Evolutionary conservation across 768 basidiomycete species (phyloP), one percentile per base, ranked within the genome.

Genomic region (Mycena vitilis): DNA sequence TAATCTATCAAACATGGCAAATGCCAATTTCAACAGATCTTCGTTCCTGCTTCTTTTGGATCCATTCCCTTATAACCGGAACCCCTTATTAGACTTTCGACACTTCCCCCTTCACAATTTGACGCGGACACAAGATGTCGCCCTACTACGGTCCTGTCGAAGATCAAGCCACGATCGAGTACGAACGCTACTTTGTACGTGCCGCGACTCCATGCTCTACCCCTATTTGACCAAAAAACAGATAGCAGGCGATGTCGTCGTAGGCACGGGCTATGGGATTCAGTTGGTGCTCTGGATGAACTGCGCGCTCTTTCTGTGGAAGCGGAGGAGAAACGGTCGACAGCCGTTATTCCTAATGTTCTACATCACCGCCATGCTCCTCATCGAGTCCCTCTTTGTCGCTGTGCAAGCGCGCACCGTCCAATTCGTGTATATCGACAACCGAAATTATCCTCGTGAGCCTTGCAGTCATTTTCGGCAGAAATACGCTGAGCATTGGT

Each of bases 191-290:
- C 44, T 71, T 71, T 45, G 66, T 71, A 20, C 18, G 69, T 70
- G 36, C 1, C 20, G 13, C 16, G 34, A n/a, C 42, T 54, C 25
- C 16, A 34, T 11, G 5, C 18, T 61, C 11, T 16, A 23, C 16
- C 22, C 49, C 4, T 18, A 23, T 34, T 60, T 34, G 22, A 51
- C 3, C 30, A 34, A 7, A 30, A 37, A 15, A 44, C 82, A 83
- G 73, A 68, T 83, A 4, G 79, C 82, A 11, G 84, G 81, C 42
- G 83, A 83, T 64, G 79, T 83, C 48, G 65, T 86, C 2, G 71
- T 69, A 23, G 84, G 84, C 5, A 62, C 79, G 2, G 84, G 82
- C 9, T 84, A 82, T 71, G 84, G 83, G 80, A 73, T 82, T 1
- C 82, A 84, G 57, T 60, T 83, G n/a, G 76, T 82, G 18, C 71